Evolutionary conservation across 495 filamentous ascomycete genomes (phyloP).

Genomic region (Daldinia caldariorum): DNA sequence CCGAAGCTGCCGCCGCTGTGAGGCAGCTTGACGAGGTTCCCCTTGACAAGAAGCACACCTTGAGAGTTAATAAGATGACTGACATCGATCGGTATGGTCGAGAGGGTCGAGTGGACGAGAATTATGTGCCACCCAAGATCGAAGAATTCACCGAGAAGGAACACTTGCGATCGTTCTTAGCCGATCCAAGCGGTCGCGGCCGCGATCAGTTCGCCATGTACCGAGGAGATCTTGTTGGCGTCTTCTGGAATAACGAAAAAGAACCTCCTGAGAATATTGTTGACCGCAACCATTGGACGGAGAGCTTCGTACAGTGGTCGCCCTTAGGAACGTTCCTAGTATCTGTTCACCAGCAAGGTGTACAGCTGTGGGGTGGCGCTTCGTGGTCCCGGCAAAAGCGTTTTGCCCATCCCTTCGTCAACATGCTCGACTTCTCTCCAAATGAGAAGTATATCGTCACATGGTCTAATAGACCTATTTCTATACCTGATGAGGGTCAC

Average conservation of each 20-base stretch:
- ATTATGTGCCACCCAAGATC: slow-evolving; percentile 79
- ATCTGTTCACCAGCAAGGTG: slow-evolving; percentile 93
- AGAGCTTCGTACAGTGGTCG: slow-evolving; percentile 97
- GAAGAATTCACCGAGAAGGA: slow-evolving; percentile 89
- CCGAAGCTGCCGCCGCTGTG: slow-evolving; percentile 87
- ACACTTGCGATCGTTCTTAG: slow-evolving; percentile 92
- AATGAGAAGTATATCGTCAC: slow-evolving; percentile 93
- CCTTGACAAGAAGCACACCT: slow-evolving; percentile 94
- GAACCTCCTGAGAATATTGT: slow-evolving; percentile 87
- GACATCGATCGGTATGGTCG: slow-evolving; percentile 96
- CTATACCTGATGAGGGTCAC: slow-evolving; percentile 85
- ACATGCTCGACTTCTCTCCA: slow-evolving; percentile 95
- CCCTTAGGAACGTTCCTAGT: slow-evolving; percentile 92
- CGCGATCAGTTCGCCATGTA: slow-evolving; percentile 96
- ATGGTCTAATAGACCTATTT: slow-evolving; percentile 92
- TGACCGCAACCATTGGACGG: slow-evolving; percentile 94
- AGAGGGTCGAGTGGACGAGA: slow-evolving; percentile 90
- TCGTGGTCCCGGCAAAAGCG: slow-evolving; percentile 90
- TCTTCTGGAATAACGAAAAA: slow-evolving; percentile 98
- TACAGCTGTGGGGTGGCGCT: slow-evolving; percentile 93
- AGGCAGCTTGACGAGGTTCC: slow-evolving; percentile 83
- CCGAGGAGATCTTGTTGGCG: slow-evolving; percentile 86
- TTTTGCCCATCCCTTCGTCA: slow-evolving; percentile 93
- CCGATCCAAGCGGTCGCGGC: slow-evolving; percentile 82
- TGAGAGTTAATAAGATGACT: slow-evolving; percentile 96